These are phyloP conservation scores for Dacryopinax spathularia DNA, from an alignment of 768 basidiomycete species.

Conservation along the genomic window DNA sequence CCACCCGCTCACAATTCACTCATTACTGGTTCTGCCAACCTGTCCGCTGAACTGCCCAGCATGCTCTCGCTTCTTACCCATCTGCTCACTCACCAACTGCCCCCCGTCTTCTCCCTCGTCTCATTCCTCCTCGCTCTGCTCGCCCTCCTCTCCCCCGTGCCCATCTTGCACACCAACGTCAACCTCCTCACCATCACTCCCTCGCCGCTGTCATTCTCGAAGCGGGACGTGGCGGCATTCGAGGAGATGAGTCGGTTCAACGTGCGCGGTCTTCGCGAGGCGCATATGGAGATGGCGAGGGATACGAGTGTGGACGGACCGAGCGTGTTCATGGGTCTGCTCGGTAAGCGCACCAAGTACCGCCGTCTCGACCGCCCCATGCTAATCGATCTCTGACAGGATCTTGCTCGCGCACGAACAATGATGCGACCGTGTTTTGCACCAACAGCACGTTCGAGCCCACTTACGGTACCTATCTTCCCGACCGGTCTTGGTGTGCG, in stretches of 20 bases:
- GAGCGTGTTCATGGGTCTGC: constrained; percentile 6
- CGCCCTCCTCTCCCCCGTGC: constrained; percentile 9
- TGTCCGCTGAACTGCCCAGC: background rate
- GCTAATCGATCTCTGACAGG: background rate
- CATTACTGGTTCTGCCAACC: background rate
- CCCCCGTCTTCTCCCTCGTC: constrained; percentile 10
- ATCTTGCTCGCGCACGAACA: background rate
- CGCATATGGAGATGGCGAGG: background rate
- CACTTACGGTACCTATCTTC: background rate
- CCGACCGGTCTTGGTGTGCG: no score
- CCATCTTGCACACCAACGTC: background rate
- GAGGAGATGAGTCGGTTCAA: background rate
- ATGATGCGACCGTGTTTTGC: background rate
- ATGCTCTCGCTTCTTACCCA: constrained; percentile 10
- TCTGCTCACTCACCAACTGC: constrained; percentile 9
- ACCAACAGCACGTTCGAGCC: background rate
- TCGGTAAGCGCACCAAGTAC: constrained; percentile 8
- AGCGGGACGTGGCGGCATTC: constrained; percentile 2
- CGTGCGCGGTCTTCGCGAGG: background rate
- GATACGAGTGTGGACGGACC: constrained; percentile 5
- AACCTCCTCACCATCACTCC: background rate
- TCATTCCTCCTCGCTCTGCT: constrained; percentile 9
- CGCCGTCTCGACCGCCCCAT: no score
- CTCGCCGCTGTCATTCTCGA: constrained; percentile 1
- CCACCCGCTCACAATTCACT: background rate